Evolutionary conservation across 768 basidiomycete species (phyloP), one percentile per base, ranked within the genome.

Genomic region (Tephrocybe sp.): DNA sequence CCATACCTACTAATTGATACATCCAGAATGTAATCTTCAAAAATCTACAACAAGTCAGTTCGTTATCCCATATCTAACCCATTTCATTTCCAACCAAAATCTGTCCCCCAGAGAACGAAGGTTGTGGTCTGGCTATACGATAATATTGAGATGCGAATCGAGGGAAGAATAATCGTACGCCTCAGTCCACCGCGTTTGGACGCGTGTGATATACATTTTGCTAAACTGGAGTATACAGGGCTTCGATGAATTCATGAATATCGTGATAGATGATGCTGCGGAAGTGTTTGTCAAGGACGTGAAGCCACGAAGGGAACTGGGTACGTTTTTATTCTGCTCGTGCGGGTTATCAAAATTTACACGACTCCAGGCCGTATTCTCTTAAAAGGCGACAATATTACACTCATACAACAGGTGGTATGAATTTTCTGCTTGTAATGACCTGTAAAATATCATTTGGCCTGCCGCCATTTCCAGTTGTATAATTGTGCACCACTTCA

Each of bases 161-260:
- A 98, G 71, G 96, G 95, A 41, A 80, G 81, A 70, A 97, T 99
- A 69, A 87, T 92, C 73, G 96, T 98, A 71, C 70, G 91, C 86
- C 27, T 57, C n/a, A 61, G 30, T 60, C 49, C 34, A 44, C 21
- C 25, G 21, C 24, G 2, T 18, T 11, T 21, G 1, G n/a, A 38
- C 3, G 49, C 30, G 19, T 36, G 35, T n/a, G n/a, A n/a, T n/a
- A n/a, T n/a, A n/a, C n/a, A n/a, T 32, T 21, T 25, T 32, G 26
- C 18, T 49, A 22, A 44, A 26, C 46, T 51, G 35, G 19, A 26
- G 40, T 28, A 8, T 16, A n/a, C 63, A 98, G 96, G 95, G 96
- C 32, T 99, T 99, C 60, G 96, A 99, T 65, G 96, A 99, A 68
- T 99, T 98, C 72, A 99, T 99, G 96, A 99, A 99, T 64, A 72